These are phyloP conservation scores for Cucurbita argyrosperma DNA, from an alignment of 306 rosid species.

Conservation along the genomic window DNA sequence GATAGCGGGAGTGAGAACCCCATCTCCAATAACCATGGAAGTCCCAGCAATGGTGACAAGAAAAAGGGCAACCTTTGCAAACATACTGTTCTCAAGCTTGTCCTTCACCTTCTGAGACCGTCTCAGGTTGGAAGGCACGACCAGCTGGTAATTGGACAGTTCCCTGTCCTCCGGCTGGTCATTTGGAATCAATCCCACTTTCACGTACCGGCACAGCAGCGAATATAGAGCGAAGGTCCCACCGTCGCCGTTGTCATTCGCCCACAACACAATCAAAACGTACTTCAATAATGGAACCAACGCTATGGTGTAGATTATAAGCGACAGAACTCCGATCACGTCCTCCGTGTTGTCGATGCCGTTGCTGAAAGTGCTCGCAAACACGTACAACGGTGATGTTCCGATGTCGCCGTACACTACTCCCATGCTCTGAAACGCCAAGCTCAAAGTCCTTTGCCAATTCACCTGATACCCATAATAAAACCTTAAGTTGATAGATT, in stretches of 20 bases:
- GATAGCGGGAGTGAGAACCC: conserved; percentile 69
- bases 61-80: conserved; percentile 24
- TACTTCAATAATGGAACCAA: conserved; percentile 57
- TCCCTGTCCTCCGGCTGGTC: conserved; percentile 60
- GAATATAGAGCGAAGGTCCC: conserved; percentile 74
- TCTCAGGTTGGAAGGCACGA: conserved; percentile 24
- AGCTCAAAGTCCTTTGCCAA: conserved; percentile 34
- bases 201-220: conserved; percentile 34
- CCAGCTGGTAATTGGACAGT: conserved; percentile 41
- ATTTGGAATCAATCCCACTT: conserved; percentile 46
- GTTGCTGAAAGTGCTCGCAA: conserved; percentile 22
- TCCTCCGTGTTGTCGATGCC: conserved; percentile 28
- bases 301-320: conserved; percentile 58
- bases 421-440: conserved; percentile 80
- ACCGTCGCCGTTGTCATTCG: conserved; percentile 79
- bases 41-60: conserved; percentile 47
- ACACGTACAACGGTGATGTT: conserved; percentile 78
- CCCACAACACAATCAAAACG: conserved; percentile 57
- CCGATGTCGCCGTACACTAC: conserved; percentile 83
- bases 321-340: conserved; percentile 44
- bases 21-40: conserved; percentile 76
- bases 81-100: conserved; percentile 26
- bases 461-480: not conserved
- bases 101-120: conserved; percentile 28
- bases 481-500: not conserved